These are phyloP conservation scores for Eimeria maxima DNA, from an alignment of 169 alveolate species.

Conservation along the genomic window DNA sequence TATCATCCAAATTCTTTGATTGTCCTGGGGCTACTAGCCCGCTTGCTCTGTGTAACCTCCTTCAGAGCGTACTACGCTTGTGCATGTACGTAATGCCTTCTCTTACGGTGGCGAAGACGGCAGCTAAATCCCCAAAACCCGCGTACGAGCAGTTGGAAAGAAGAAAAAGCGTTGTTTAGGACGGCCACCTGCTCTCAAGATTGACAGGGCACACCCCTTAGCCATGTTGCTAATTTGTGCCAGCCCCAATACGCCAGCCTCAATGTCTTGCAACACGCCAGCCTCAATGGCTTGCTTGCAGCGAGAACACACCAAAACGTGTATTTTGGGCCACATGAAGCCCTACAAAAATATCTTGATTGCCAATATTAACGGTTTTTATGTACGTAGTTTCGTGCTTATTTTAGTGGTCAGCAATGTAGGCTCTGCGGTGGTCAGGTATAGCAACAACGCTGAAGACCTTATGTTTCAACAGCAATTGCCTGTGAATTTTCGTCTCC, in stretches of 20 bases:
- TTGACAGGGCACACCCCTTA: background rate
- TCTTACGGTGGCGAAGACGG: background rate
- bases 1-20: background rate
- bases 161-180: background rate
- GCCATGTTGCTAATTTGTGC: background rate
- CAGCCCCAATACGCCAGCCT: conserved; percentile 16
- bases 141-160: background rate
- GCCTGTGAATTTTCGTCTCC: background rate
- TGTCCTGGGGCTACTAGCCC: background rate
- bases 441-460: background rate
- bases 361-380: background rate
- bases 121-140: background rate
- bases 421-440: background rate
- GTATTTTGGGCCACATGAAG: background rate
- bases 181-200: background rate
- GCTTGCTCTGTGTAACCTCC: background rate
- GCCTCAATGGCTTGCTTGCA: background rate
- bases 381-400: background rate
- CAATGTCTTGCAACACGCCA: too few species aligned
- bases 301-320: background rate
- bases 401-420: background rate
- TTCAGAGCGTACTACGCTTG: background rate
- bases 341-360: background rate
- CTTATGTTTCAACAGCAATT: background rate
- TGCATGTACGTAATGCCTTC: background rate